Percentiles rank a stretch among this genome's conserved stretches.
Evolutionary conservation across 2,329 filamentous ascomycete species (phyloP).

Genomic region (Lecanosticta acicola): DNA sequence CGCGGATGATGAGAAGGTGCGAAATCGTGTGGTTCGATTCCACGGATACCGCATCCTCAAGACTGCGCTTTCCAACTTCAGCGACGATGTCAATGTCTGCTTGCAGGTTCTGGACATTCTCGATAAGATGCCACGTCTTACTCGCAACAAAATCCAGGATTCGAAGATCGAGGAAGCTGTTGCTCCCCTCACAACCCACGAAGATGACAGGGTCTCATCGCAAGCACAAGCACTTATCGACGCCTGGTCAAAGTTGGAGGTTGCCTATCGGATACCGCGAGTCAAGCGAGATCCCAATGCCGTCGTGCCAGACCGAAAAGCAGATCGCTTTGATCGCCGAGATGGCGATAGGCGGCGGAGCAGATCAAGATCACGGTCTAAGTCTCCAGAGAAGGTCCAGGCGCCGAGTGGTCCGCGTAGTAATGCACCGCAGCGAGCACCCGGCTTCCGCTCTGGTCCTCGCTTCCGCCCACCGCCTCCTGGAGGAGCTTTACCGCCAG

Average conservation of each 20-base stretch:
- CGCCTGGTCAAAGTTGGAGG: slow-evolving; percentile 82
- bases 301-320: slow-evolving; percentile 46
- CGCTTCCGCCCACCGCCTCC: slow-evolving; percentile 43
- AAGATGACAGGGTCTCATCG: slow-evolving; percentile 60
- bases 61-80: slow-evolving; percentile 75
- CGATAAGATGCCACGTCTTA: slow-evolving; percentile 80
- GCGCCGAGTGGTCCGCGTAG: slow-evolving; percentile 49
- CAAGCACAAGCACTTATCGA: slow-evolving; percentile 68
- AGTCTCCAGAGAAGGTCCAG: slow-evolving; percentile 41
- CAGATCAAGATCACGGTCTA: slow-evolving; percentile 44
- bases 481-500: slow-evolving; percentile 60
- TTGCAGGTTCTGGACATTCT: slow-evolving; percentile 86
- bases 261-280: slow-evolving; percentile 87
- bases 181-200: slow-evolving; percentile 61
- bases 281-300: slow-evolving; percentile 74
- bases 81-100: slow-evolving; percentile 83
- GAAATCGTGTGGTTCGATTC: slow-evolving; percentile 86
- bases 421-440: slow-evolving; percentile 54
- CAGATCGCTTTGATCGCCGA: slow-evolving; percentile 59
- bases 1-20: slow-evolving; percentile 79
- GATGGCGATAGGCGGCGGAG: slow-evolving; percentile 47
- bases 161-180: slow-evolving; percentile 88
- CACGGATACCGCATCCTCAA: slow-evolving; percentile 96
- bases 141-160: slow-evolving; percentile 93
- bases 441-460: slow-evolving; percentile 47